Evolutionary conservation across 345 rosid genomes (phyloP), one percentile per base, ranked within the genome.

Genomic region (Eucalyptus erythrocorys): DNA sequence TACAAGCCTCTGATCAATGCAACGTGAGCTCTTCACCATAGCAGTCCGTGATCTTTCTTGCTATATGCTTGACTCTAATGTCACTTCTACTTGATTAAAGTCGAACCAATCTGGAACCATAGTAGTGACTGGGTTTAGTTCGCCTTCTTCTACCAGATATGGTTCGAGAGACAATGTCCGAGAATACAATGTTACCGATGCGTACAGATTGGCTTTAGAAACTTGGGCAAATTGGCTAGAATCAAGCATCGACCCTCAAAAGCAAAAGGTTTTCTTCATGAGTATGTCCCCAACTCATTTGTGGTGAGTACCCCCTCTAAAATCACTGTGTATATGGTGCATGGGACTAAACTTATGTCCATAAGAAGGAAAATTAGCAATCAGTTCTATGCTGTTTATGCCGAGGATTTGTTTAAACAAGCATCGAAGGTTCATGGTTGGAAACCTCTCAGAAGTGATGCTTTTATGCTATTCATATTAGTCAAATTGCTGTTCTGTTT

Each of bases 281-380:
- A 95, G 98, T 55, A 94, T 94, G 99, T 97, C 99, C 80, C 98
- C 99, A 0, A 97, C 99, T 88, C 99, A 97, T 89, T 88, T 95
- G 81, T 96, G 99, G 99, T 95, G 86, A 93, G 95, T 92, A 48
- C 37, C 88, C 81, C 47, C 6, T 45, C n/a, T 24, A 30, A 66
- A 43, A 22, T 48, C 34, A 22, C 76, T 76, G 32, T 76, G 26
- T 53, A 32, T 21, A 16, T 17, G 45, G 12, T 10, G 45, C 45
- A 21, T 24, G 27, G 84, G 47, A 40, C 84, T 76, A 40, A 76
- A 76, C 30, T 40, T 40, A 76, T 21, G 84, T 12, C 84, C 84
- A 40, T 40, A 10, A 11, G 14, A 40, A 21, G 84, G 5, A 76
- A 42, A 21, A 76, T 76, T 40, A 76, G 84, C 30, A 30, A 22